Evolutionary conservation across 2,329 filamentous ascomycete genomes (phyloP), one percentile per base, ranked within the genome.

Genomic region (Botrytis galanthina): DNA sequence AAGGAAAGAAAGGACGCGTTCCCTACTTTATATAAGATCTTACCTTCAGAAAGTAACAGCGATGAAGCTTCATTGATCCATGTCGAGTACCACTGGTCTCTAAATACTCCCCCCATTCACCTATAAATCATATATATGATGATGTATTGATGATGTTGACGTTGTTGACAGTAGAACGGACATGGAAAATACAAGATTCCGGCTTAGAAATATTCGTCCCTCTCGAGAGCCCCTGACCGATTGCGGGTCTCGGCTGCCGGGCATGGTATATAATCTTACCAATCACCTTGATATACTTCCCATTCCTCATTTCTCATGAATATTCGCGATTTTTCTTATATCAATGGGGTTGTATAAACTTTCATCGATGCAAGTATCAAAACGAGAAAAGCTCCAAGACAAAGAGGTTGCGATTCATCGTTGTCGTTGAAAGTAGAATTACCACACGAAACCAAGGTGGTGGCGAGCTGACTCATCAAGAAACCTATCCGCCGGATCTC

Each of bases 401-500:
- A 35, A 37, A 22, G 44, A 39, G 26, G 6, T 18, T 42, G 14
- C 8, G 48, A 2, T n/a, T 51, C 6, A 51, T 67, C 32, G 62
- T 37, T 14, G 9, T 16, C 29, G 20, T 35, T 66, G 29, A 22
- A 35, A 48, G 44, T 35, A 46, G 26, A 1, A 61, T n/a, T 12
- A 29, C 37, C 37, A 62, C 20, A 39, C 35, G 22, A 62, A 62
- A 62, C 18, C 48, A 7, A 46, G n/a, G n/a, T 16, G 29, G 62
- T 64, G 62, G 29, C 63, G 20, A n/a, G 63, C 44, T 67, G 63
- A 67, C 44, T 67, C 63, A 66, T 66, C 44, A 51, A 46, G 1
- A 18, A 37, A n/a, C 29, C 63, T 18, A 4, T 37, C 63, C 20
- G 12, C 35, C 35, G 63, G 32, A 10, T 46, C 26, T 46, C 10